Evolutionary conservation across 2,329 filamentous ascomycete genomes (phyloP), one percentile per base, ranked within the genome.

Genomic region (Arthroderma sp.): DNA sequence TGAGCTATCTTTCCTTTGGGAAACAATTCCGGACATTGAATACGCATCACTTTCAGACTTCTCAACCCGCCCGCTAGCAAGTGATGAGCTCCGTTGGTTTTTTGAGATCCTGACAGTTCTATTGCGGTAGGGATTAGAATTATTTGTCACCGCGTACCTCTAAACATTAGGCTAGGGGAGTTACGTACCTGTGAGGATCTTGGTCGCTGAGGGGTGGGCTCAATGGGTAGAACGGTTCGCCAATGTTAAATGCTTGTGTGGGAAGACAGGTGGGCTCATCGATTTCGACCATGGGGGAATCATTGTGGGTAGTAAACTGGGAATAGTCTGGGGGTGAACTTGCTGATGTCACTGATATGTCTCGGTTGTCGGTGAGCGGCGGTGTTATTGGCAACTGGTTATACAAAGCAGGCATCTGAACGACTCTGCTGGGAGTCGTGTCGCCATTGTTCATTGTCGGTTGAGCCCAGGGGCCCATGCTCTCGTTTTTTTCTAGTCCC

Each of bases 331-430:
- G 48, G 45, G 65, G 57, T 15, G 63, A 63, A 48, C 61, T 65
- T 42, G 63, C 56, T 38, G 64, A 65, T 48, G 62, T 60, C 45
- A 64, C 58, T 51, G 63, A 60, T 46, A 64, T 50, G 50, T 66
- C 63, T 59, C 65, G 61, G 50, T 60, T 64, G 33, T 68, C 65
- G 10, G 63, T 66, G 53, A 66, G 51, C 29, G 65, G 64, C 40
- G 65, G 65, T 44, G 64, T 66, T 44, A 65, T 62, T 15, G 65
- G 64, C 27, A 61, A 55, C n/a, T 61, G 53, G 49, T 58, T 58
- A 49, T 64, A 64, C 45, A 63, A 50, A 48, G 54, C 56, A 29
- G 61, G 55, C 30, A 61, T 56, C 36, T 64, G 62, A 36, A 64
- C 51, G 31, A 57, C 50, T 38, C 60, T 56, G 53, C 58, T 55